A percentile compares a stretch with the other conserved stretches of the same genome.
These are phyloP conservation scores for Chaetomium strumarium DNA, from an alignment of 2,329 filamentous ascomycete genomes.

Conservation along the genomic window DNA sequence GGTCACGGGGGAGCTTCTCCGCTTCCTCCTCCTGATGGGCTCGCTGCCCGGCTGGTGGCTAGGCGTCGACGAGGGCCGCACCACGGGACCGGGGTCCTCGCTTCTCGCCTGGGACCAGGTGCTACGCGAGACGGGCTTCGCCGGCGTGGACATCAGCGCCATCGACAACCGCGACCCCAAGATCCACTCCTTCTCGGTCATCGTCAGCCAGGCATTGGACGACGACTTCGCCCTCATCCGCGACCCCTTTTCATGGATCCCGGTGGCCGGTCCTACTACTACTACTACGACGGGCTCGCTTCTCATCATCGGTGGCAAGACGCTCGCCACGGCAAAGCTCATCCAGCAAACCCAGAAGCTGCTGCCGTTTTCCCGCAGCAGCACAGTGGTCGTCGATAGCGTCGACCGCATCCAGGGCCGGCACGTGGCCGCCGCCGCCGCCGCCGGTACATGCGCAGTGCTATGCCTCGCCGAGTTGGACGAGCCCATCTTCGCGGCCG, in stretches of 20 bases:
- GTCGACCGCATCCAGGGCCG: neutral
- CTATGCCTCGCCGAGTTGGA: constrained; percentile 6
- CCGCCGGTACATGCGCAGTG: neutral
- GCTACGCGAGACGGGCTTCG: constrained; percentile 23
- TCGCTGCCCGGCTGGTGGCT: constrained; percentile 33
- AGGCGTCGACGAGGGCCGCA: constrained; percentile 24
- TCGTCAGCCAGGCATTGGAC: constrained; percentile 25
- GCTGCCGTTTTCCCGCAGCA: too few species aligned
- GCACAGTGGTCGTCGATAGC: neutral
- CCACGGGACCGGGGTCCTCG: constrained; percentile 5
- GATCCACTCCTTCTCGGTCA: constrained; percentile 10
- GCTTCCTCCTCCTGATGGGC: constrained; percentile 17
- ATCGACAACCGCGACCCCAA: constrained; percentile 9
- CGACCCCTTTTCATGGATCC: constrained; percentile 14
- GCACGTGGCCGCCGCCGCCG: too few species aligned
- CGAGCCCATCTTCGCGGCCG: constrained; percentile 2
- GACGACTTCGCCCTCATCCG: constrained; percentile 20
- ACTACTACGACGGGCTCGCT: neutral
- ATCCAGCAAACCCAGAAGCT: neutral
- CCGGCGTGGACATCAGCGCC: constrained; percentile 20
- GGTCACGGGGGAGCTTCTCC: constrained; percentile 4
- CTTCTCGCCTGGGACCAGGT: constrained; percentile 22
- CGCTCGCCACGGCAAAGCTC: neutral
- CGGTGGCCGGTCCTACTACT: too few species aligned
- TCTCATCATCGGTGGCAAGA: neutral